These are phyloP conservation scores for Cytospora piceicola DNA, from an alignment of 2,329 filamentous ascomycete species.

Conservation along the genomic window DNA sequence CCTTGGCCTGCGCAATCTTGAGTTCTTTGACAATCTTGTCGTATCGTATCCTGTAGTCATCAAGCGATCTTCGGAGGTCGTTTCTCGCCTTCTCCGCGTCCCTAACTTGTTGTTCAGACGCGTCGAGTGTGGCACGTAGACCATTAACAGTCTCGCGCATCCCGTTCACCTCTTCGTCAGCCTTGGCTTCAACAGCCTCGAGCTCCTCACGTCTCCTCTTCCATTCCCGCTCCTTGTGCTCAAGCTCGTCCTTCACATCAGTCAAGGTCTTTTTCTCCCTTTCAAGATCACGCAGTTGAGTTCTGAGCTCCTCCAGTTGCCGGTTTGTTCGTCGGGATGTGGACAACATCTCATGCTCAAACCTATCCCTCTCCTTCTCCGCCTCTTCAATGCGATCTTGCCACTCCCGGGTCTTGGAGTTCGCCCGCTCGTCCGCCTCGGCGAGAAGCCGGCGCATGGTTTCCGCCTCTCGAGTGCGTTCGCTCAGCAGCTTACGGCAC, in stretches of 20 bases:
- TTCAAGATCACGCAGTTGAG: constrained; percentile 80
- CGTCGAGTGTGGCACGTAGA: constrained; percentile 79
- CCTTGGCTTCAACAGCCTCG: constrained; percentile 70
- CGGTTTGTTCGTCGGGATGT: constrained; percentile 75
- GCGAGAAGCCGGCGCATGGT: constrained; percentile 89
- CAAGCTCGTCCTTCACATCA: constrained; percentile 78
- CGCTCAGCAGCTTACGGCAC: constrained; percentile 80
- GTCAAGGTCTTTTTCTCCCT: constrained; percentile 71
- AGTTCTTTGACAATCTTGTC: constrained; percentile 78
- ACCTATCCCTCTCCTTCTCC: constrained; percentile 89
- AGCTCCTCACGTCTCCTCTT: constrained; percentile 74
- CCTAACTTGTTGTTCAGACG: constrained; percentile 80
- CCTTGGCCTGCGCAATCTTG: constrained; percentile 55
- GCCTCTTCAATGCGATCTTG: constrained; percentile 85
- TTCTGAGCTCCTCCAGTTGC: constrained; percentile 85
- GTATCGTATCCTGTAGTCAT: constrained; percentile 75
- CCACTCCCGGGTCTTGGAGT: constrained; percentile 84
- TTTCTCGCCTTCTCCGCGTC: constrained; percentile 82
- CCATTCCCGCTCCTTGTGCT: constrained; percentile 74
- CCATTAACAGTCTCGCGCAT: constrained; percentile 76
- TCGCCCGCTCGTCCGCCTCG: constrained; percentile 83
- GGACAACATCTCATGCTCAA: constrained; percentile 86
- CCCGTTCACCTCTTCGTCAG: constrained; percentile 74
- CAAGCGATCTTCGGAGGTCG: constrained; percentile 74
- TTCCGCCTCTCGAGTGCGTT: constrained; percentile 89